phyloP scores from a whole-genome alignment of 2,329 filamentous ascomycete species.

The Pestalotiopsis sp. region DNA sequence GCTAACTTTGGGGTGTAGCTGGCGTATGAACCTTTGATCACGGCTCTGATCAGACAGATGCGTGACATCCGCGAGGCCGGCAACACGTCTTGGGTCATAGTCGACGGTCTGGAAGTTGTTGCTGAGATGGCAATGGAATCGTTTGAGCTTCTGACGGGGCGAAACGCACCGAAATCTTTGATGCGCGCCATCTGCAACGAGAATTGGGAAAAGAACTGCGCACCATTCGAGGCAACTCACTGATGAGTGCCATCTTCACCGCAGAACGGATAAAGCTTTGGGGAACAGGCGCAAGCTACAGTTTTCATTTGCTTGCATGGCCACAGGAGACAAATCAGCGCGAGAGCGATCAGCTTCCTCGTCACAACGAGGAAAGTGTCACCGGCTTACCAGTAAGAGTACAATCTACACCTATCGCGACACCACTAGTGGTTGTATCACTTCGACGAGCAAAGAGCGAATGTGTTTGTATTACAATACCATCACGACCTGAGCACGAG shows the following conservation, averaged over 20 bases:
- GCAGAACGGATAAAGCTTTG: neutral
- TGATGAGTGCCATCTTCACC: neutral
- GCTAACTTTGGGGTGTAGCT: slow-evolving; percentile 37
- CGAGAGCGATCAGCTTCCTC: too few relatives aligned
- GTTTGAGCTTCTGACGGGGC: slow-evolving; percentile 76
- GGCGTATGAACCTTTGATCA: slow-evolving; percentile 72
- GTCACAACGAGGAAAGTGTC: too few relatives aligned
- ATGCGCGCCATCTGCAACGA: slow-evolving; percentile 64
- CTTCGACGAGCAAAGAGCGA: too few relatives aligned
- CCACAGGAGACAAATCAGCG: too few relatives aligned
- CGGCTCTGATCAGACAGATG: slow-evolving; percentile 70
- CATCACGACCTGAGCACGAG: too few relatives aligned
- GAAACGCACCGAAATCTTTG: slow-evolving; percentile 67
- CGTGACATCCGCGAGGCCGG: slow-evolving; percentile 50
- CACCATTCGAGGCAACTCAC: slow-evolving; percentile 31
- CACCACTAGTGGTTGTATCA: too few relatives aligned
- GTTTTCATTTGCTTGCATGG: too few relatives aligned
- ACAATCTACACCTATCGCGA: too few relatives aligned
- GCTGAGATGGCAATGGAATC: slow-evolving; percentile 77
- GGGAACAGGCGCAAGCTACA: neutral
- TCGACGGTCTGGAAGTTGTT: slow-evolving; percentile 73
- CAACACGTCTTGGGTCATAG: slow-evolving; percentile 67
- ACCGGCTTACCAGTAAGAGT: too few relatives aligned
- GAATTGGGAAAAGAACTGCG: slow-evolving; percentile 43
- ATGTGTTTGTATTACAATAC: too few relatives aligned